A percentile compares a stretch with the other conserved stretches of the same genome.
Conservation (phyloP, 2,329 filamentous ascomycete genomes). For the Botryotinia globosa region DNA sequence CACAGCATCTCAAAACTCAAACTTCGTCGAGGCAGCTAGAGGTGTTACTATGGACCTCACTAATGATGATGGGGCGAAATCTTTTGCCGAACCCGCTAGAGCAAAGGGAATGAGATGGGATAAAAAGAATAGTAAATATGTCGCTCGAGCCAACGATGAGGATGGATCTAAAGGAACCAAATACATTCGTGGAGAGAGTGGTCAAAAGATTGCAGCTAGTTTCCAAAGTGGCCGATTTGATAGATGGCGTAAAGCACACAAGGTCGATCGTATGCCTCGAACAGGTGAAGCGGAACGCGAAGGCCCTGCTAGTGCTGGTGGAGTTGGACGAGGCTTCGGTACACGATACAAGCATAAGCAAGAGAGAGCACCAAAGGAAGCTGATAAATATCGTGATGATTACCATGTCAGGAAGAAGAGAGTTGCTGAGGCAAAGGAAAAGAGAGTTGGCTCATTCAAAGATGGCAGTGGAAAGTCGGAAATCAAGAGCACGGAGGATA, state of each 20-base stretch:
- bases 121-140: conserved; percentile 94
- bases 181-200: conserved; percentile 84
- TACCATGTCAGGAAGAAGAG: conserved; percentile 89
- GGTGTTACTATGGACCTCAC: conserved; percentile 87
- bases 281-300: conserved; percentile 75
- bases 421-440: conserved; percentile 82
- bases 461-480: conserved; percentile 73
- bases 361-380: conserved; percentile 85
- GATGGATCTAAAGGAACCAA: conserved; percentile 74
- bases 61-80: conserved; percentile 79
- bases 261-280: conserved; percentile 71
- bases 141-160: conserved; percentile 85
- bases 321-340: conserved; percentile 43
- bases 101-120: conserved; percentile 86
- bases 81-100: conserved; percentile 74
- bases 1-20: conserved; percentile 52
- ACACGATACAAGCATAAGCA: conserved; percentile 80
- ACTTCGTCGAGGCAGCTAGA: conserved; percentile 86
- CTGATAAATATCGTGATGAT: conserved; percentile 89
- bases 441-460: conserved; percentile 70
- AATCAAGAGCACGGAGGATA: conserved; percentile 78
- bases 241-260: conserved; percentile 83
- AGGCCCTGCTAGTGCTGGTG: conserved; percentile 35
- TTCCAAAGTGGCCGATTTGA: conserved; percentile 95
- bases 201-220: conserved; percentile 90